Evolutionary conservation across 1,284 basidiomycete genomes (phyloP).

Genomic region (Ustilago vetiveriae): DNA sequence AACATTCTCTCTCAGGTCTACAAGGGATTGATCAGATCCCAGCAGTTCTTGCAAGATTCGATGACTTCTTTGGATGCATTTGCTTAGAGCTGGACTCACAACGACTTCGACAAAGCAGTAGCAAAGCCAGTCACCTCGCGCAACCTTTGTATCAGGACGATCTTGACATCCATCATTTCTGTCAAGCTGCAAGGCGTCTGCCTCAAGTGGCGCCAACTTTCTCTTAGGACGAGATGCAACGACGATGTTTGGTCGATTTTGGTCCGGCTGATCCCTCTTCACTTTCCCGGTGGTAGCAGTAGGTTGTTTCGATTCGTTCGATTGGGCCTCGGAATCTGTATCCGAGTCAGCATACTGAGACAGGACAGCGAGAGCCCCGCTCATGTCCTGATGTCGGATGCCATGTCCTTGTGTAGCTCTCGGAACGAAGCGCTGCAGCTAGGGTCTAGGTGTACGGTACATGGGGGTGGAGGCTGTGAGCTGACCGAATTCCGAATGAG

Average conservation of each 20-base stretch:
- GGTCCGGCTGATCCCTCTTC: too few species aligned
- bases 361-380: conserved; percentile 14
- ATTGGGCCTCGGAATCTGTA: too few species aligned
- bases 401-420: not conserved
- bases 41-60: conserved; percentile 9
- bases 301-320: not conserved
- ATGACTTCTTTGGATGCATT: conserved; percentile 5
- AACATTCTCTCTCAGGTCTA: conserved; percentile 5
- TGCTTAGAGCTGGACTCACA: conserved; percentile 6
- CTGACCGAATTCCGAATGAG: not conserved
- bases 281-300: not conserved
- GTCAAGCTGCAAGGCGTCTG: conserved; percentile 6
- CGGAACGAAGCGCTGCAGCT: not conserved
- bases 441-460: not conserved
- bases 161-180: not conserved
- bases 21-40: conserved; percentile 4
- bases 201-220: conserved; percentile 22
- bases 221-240: too few species aligned
- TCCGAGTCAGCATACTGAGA: conserved; percentile 29
- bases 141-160: not conserved
- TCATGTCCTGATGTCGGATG: conserved; percentile 8
- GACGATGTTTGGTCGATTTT: too few species aligned
- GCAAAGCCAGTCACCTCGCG: conserved; percentile 48
- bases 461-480: not conserved
- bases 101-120: conserved; percentile 42